Conservation (phyloP, 805 yeast genomes). For the Candida saitoana region DNA sequence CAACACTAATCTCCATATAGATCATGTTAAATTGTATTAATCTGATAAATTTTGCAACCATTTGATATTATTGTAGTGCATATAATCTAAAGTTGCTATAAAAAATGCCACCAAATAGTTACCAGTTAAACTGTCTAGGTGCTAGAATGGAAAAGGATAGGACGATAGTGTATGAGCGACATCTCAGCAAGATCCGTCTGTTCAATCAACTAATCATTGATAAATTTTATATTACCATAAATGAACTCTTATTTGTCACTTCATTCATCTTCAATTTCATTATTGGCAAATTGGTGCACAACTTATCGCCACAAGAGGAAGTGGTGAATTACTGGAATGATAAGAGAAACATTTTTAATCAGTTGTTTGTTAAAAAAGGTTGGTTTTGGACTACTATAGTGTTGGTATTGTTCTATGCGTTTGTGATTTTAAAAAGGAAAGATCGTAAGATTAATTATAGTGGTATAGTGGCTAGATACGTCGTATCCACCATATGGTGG, state of each 20-base stretch:
- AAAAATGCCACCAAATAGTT: background rate
- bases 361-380: constrained; percentile 76
- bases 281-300: constrained; percentile 49
- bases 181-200: constrained; percentile 5
- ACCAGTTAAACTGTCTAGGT: too few species aligned
- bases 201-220: constrained; percentile 1
- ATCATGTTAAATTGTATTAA: background rate
- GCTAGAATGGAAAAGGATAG: background rate
- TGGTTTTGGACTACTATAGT: constrained; percentile 80
- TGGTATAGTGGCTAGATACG: constrained; percentile 40
- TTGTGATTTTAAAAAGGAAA: constrained; percentile 8
- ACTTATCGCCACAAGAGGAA: constrained; percentile 42
- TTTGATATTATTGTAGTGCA: background rate
- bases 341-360: constrained; percentile 69
- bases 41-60: background rate
- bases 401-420: constrained; percentile 20
- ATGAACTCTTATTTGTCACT: constrained; percentile 25
- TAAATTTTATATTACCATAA: constrained; percentile 12
- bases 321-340: constrained; percentile 50
- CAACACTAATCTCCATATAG: background rate
- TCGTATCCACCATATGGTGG: constrained; percentile 75
- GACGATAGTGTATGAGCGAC: constrained; percentile 8
- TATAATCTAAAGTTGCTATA: background rate
- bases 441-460: constrained; percentile 7
- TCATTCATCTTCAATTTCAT: constrained; percentile 41